These are phyloP conservation scores for Calophaca sinica DNA, from an alignment of 306 rosid genomes.

Conservation along the genomic window DNA sequence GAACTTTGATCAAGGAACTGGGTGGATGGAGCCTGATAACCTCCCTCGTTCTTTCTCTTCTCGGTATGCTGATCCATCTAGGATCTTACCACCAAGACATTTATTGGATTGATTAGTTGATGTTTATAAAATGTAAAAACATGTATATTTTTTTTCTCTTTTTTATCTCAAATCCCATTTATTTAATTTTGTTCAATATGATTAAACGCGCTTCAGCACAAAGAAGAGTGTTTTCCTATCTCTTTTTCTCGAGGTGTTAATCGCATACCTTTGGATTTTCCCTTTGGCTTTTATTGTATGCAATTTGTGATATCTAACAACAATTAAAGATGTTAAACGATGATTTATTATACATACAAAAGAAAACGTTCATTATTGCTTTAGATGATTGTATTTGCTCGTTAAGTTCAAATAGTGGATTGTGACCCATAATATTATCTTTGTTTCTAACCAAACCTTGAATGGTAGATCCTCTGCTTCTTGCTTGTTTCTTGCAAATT, in stretches of 20 bases:
- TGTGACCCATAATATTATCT: not conserved
- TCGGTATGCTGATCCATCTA: constrained; percentile 68
- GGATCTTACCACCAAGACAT: constrained; percentile 47
- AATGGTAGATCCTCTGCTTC: constrained; percentile 2
- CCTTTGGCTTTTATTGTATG: not conserved
- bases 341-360: not conserved
- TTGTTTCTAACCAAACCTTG: too few relatives aligned
- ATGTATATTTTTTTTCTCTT: not conserved
- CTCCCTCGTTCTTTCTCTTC: constrained; percentile 65
- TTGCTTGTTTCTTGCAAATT: not conserved
- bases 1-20: constrained; percentile 65
- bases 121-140: not conserved
- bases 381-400: not conserved
- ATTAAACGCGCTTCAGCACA: too few relatives aligned
- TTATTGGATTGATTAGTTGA: constrained; percentile 47
- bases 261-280: constrained; percentile 6
- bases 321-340: not conserved
- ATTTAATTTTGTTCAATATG: too few relatives aligned
- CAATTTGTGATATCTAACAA: not conserved
- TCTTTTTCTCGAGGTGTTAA: not conserved
- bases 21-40: constrained; percentile 64
- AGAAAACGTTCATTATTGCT: not conserved
- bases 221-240: not conserved
- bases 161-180: not conserved
- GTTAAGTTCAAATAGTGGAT: not conserved